phyloP scores from a whole-genome alignment of 2,329 filamentous ascomycete species.

The Helminthosporium solani region DNA sequence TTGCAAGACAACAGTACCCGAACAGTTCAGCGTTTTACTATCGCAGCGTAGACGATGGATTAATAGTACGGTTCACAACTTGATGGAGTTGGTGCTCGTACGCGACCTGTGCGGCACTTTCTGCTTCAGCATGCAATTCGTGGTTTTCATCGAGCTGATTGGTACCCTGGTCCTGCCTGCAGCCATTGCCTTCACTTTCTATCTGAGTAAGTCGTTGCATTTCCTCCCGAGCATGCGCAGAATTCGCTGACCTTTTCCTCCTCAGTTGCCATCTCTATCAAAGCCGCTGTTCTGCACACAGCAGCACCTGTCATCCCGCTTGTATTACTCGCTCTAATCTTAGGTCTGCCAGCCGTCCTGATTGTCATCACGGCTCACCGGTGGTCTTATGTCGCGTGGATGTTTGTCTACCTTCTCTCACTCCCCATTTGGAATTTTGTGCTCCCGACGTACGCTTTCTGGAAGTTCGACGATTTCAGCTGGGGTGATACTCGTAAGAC shows the following conservation, averaged over 20 bases:
- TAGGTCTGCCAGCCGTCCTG: constrained; percentile 87
- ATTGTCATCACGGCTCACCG: constrained; percentile 93
- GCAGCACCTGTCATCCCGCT: constrained; percentile 83
- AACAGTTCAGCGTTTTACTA: constrained; percentile 85
- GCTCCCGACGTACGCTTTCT: constrained; percentile 90
- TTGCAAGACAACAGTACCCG: constrained; percentile 96
- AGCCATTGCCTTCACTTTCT: constrained; percentile 95
- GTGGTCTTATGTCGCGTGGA: constrained; percentile 90
- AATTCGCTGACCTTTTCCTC: constrained; percentile 26
- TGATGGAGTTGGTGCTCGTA: constrained; percentile 96
- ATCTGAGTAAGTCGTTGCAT: constrained; percentile 70
- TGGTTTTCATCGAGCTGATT: constrained; percentile 91
- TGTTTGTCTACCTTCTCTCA: constrained; percentile 91
- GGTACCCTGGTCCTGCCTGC: constrained; percentile 93
- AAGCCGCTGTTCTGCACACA: constrained; percentile 57
- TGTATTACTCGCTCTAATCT: constrained; percentile 81
- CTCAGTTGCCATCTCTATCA: constrained; percentile 80
- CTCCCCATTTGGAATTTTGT: constrained; percentile 98
- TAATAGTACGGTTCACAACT: constrained; percentile 97
- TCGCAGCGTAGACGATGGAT: constrained; percentile 98
- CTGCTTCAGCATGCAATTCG: constrained; percentile 99
- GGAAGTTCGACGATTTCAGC: constrained; percentile 99
- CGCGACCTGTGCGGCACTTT: constrained; percentile 97
- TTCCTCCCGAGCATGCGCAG: constrained; percentile 2
- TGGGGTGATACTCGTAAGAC: constrained; percentile 99